These are phyloP conservation scores for Strobilomyces confusus DNA, from an alignment of 768 basidiomycete genomes.

Conservation along the genomic window DNA sequence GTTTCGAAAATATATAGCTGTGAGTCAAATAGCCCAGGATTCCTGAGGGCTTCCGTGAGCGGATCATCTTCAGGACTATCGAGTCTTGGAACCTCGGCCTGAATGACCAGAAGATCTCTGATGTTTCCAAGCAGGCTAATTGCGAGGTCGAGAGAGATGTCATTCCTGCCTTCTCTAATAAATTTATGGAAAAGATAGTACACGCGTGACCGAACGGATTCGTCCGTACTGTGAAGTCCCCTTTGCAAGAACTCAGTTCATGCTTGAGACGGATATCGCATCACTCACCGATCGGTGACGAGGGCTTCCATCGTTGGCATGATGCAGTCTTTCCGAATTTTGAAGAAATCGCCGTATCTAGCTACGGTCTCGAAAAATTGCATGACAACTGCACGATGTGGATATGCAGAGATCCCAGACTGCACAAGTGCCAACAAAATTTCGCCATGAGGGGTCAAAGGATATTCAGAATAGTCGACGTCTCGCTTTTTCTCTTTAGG, in stretches of 20 bases:
- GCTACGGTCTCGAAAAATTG: slow-evolving; percentile 92
- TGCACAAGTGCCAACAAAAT: slow-evolving; percentile 81
- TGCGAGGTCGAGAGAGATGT: slow-evolving; percentile 71
- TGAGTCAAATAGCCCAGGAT: slow-evolving; percentile 71
- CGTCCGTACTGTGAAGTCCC: slow-evolving; percentile 78
- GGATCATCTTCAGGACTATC: slow-evolving; percentile 72
- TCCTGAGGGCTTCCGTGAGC: slow-evolving; percentile 75
- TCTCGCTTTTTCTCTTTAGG: slow-evolving; percentile 66
- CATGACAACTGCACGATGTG: slow-evolving; percentile 77
- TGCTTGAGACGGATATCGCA: background rate
- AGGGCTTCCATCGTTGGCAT: slow-evolving; percentile 85
- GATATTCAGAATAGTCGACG: slow-evolving; percentile 72
- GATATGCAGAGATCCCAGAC: slow-evolving; percentile 77
- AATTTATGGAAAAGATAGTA: slow-evolving; percentile 94
- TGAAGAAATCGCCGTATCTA: slow-evolving; percentile 97
- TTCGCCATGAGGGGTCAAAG: slow-evolving; percentile 87
- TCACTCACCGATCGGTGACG: slow-evolving; percentile 70
- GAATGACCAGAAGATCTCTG: slow-evolving; percentile 74
- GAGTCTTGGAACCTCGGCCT: slow-evolving; percentile 69
- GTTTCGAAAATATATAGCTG: slow-evolving; percentile 96
- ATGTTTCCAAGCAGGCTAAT: slow-evolving; percentile 66
- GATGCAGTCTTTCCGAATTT: slow-evolving; percentile 84
- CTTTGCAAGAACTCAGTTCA: slow-evolving; percentile 37
- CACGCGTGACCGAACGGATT: slow-evolving; percentile 66
- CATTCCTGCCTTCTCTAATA: slow-evolving; percentile 75